A percentile compares a stretch with the other conserved stretches of the same genome.
Evolutionary conservation across 768 basidiomycete genomes (phyloP).

Genomic region (Tylopilus sp.): DNA sequence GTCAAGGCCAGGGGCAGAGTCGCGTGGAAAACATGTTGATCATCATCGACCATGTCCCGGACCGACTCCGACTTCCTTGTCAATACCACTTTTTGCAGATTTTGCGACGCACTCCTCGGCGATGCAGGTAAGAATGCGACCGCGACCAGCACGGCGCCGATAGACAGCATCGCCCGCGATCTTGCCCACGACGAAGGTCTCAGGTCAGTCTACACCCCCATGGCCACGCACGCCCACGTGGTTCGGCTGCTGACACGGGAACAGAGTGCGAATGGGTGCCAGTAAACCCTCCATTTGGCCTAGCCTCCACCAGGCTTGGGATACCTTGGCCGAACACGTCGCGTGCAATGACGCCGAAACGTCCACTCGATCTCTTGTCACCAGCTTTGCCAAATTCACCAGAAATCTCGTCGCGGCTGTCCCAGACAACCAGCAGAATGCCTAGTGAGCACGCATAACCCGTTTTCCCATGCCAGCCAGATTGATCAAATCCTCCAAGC

Average conservation of each 20-base stretch:
- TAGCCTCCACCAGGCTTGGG: conserved; percentile 55
- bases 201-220: conserved; percentile 23
- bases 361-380: conserved; percentile 39
- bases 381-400: conserved; percentile 70
- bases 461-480: not conserved
- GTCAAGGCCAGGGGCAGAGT: not conserved
- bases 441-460: conserved; percentile 54
- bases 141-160: conserved; percentile 24
- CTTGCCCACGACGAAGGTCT: conserved; percentile 45
- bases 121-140: conserved; percentile 15
- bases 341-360: conserved; percentile 33
- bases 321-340: conserved; percentile 28
- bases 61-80: not conserved
- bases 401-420: conserved; percentile 81
- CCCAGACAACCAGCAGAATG: conserved; percentile 63
- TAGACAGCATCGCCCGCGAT: conserved; percentile 49
- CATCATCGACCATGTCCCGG: too few relatives aligned
- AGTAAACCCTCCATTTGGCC: conserved; percentile 51
- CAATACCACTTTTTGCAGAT: conserved; percentile 37
- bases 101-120: conserved; percentile 41
- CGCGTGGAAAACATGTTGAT: too few relatives aligned
- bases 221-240: not conserved
- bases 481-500: conserved; percentile 37
- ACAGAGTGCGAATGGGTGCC: conserved; percentile 35
- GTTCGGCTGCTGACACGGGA: not conserved